phyloP scores from a whole-genome alignment of 495 filamentous ascomycete genomes.

The Hypoxylon perforatum region DNA sequence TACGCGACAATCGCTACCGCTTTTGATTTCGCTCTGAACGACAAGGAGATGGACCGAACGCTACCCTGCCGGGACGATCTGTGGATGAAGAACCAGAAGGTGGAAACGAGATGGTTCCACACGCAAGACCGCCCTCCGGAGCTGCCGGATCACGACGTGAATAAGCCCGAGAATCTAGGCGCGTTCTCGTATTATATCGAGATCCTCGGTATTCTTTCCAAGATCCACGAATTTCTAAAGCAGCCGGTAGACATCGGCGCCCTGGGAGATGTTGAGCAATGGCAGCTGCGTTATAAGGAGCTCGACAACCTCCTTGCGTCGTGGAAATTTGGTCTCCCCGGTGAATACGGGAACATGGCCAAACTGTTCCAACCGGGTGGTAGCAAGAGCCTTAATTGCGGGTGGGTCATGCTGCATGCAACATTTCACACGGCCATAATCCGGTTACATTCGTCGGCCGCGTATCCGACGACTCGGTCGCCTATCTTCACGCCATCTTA shows the following conservation, averaged over 20 bases:
- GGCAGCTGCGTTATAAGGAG: constrained; percentile 86
- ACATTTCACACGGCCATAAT: constrained; percentile 82
- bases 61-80: constrained; percentile 87
- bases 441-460: constrained; percentile 89
- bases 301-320: constrained; percentile 79
- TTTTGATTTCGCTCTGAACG: constrained; percentile 88
- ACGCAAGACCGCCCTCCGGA: constrained; percentile 55
- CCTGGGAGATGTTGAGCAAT: constrained; percentile 83
- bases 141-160: constrained; percentile 67
- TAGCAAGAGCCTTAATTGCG: constrained; percentile 76
- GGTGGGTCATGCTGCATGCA: constrained; percentile 91
- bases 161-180: constrained; percentile 82
- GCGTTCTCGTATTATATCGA: constrained; percentile 89
- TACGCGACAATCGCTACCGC: constrained; percentile 90
- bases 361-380: constrained; percentile 73
- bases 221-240: constrained; percentile 86
- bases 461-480: constrained; percentile 86
- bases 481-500: constrained; percentile 88
- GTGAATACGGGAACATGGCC: constrained; percentile 82
- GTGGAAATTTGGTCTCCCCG: constrained; percentile 85
- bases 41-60: constrained; percentile 87
- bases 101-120: constrained; percentile 85
- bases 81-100: constrained; percentile 83
- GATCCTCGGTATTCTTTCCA: constrained; percentile 83
- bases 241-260: constrained; percentile 88